Base-by-base conservation (phyloP, 495 filamentous ascomycete genomes). In the Friedmanniomyces endolithicus region DNA sequence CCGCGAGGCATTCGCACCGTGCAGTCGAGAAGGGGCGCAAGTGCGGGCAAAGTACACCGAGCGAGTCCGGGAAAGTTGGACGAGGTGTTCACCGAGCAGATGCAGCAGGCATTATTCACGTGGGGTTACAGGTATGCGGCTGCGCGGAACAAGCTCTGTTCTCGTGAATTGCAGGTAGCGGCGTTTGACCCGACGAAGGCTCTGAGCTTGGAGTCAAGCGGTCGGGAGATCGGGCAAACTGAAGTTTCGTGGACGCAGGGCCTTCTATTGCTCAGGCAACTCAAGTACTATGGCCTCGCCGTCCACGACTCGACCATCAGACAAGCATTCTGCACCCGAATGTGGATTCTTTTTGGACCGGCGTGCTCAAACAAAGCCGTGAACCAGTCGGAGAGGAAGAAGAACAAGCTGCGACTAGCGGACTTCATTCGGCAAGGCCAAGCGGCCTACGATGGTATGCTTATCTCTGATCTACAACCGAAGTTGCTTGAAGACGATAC, bases 101-200 rank as follows among this genome's bases (percentile, higher is more conserved):
- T 78, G 59, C 76, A 77, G 61, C 68, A 68, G 29, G 76, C 75
- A 12, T 70, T 82, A 37, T 71, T 83, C 27, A 64, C 70, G n/a
- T 82, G 79, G 79, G 78, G 79, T 2, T 83, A 83, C 64, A 72
- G 70, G 39, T 63, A 59, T 0, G 60, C 71, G 19, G 65, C 67
- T 9, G 20, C 48, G 48, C 51, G 62, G 1, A 59, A 52, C 27
- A 46, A 49, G 25, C 53, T 56, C 8, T 59, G 57, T 34, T 49
- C 39, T 2, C 50, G 59, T 27, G 50, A 53, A 19, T 33, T 52
- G 9, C 45, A 62, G 39, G 39, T 22, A 41, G 19, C 39, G 39
- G 39, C 3, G 3, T 4, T 31, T 31, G 27, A 31, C 27, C 27
- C 27, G 27, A 31, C 27, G 27, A 9, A 4, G 3, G 27, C 9